A percentile compares a stretch with the other conserved stretches of the same genome.
phyloP scores from a whole-genome alignment of 768 basidiomycete genomes.

The Phanerochaete carnosa region DNA sequence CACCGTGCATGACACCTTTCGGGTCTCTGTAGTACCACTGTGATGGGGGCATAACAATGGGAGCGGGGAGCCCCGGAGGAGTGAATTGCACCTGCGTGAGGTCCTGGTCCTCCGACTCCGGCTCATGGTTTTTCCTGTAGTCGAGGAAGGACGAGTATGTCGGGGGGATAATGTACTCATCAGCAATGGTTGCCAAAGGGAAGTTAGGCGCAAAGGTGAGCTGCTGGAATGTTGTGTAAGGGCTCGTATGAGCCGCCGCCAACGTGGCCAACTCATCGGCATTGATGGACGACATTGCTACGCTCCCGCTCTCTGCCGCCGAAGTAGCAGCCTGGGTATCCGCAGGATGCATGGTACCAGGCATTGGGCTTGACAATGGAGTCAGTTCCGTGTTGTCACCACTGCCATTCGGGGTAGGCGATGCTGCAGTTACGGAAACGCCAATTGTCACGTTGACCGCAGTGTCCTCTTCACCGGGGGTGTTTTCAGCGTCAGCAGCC shows the following conservation, averaged over 20 bases:
- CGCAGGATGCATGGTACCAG: constrained; percentile 13
- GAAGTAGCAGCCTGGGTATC: constrained; percentile 17
- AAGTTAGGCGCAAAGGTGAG: constrained; percentile 81
- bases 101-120: constrained; percentile 46
- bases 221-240: constrained; percentile 93
- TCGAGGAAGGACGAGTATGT: constrained; percentile 79
- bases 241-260: constrained; percentile 69
- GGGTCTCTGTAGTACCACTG: constrained; percentile 86
- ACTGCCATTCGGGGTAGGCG: constrained; percentile 13
- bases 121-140: constrained; percentile 64
- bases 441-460: constrained; percentile 61
- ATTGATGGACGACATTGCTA: constrained; percentile 26
- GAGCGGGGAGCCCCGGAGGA: constrained; percentile 77
- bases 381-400: constrained; percentile 21
- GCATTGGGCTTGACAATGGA: constrained; percentile 7
- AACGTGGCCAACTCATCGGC: constrained; percentile 67
- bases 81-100: constrained; percentile 62
- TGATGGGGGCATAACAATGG: constrained; percentile 61
- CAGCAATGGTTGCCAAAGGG: constrained; percentile 83
- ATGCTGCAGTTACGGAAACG: constrained; percentile 45
- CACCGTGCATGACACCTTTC: constrained; percentile 76
- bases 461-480: constrained; percentile 22
- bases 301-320: constrained; percentile 28
- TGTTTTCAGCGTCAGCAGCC: constrained; percentile 41
- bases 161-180: constrained; percentile 89